Evolutionary conservation across 306 rosid genomes (phyloP).

Genomic region (Quercus suber): DNA sequence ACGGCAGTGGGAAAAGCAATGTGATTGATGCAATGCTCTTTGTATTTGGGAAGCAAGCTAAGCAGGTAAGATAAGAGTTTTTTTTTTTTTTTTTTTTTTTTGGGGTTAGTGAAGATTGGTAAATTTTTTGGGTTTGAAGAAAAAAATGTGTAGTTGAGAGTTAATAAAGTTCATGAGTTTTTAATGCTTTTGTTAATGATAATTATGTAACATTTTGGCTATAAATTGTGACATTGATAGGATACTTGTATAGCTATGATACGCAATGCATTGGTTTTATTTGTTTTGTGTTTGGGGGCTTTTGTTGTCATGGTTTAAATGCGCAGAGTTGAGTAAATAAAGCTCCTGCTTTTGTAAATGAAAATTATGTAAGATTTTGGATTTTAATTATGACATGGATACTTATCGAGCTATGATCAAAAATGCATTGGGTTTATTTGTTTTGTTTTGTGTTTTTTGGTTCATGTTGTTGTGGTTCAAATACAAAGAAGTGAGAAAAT

Average conservation of each 20-base stretch:
- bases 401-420: too few relatives aligned
- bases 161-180: constrained; percentile 41
- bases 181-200: too few relatives aligned
- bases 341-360: neutral
- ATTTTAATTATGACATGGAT: neutral
- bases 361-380: neutral
- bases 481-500: constrained; percentile 55
- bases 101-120: too few relatives aligned
- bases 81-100: neutral
- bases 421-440: too few relatives aligned
- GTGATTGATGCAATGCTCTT: constrained; percentile 40
- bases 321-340: neutral
- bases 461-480: neutral
- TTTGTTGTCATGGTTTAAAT: too few relatives aligned
- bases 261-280: too few relatives aligned
- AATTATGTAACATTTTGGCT: neutral
- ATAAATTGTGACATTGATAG: neutral
- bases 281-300: neutral
- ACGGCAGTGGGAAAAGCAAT: constrained; percentile 91
- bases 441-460: too few relatives aligned
- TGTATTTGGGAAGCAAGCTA: neutral
- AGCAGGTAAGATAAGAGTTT: neutral
- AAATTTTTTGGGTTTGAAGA: too few relatives aligned
- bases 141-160: constrained; percentile 57
- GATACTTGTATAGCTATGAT: too few relatives aligned